These are phyloP conservation scores for Aquilaria yunnanensis DNA, from an alignment of 345 rosid genomes.

Conservation along the genomic window DNA sequence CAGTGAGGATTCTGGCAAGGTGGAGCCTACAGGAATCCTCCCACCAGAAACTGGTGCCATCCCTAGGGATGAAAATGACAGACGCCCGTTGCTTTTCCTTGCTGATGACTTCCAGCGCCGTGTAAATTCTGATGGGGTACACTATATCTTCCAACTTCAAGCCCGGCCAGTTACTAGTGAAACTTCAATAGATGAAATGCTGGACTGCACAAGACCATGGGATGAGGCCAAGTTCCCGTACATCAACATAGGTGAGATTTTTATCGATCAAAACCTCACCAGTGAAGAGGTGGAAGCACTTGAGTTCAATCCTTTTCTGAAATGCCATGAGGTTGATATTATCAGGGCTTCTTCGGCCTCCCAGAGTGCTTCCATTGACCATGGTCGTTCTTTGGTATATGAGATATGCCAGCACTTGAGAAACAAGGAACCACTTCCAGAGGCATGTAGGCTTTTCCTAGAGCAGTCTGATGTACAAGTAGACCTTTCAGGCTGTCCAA, in stretches of 20 bases:
- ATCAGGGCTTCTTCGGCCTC: conserved; percentile 44
- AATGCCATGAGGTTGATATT: conserved; percentile 43
- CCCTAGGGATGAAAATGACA: conserved; percentile 46
- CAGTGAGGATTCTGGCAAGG: conserved; percentile 49
- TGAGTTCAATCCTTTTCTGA: conserved; percentile 48
- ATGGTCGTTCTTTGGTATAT: conserved; percentile 57
- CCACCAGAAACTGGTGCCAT: conserved; percentile 83
- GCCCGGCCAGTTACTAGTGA: conserved; percentile 44
- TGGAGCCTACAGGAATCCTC: conserved; percentile 53
- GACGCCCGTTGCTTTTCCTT: conserved; percentile 54
- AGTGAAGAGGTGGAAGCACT: conserved; percentile 45
- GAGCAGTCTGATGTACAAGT: conserved; percentile 62
- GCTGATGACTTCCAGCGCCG: conserved; percentile 50
- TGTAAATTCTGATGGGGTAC: conserved; percentile 35
- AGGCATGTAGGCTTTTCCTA: conserved; percentile 50
- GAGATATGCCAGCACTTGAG: conserved; percentile 59
- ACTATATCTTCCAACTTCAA: conserved; percentile 56
- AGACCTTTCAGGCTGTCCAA: conserved; percentile 61
- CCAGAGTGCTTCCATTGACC: conserved; percentile 71
- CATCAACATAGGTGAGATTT: conserved; percentile 42
- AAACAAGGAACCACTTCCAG: conserved; percentile 54
- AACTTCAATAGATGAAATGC: conserved; percentile 31
- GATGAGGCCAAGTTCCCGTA: conserved; percentile 45
- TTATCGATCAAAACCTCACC: conserved; percentile 38
- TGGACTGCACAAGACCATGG: conserved; percentile 69